Percentiles rank a stretch among this genome's conserved stretches.
phyloP scores from a whole-genome alignment of 2,329 filamentous ascomycete species.

The Eutypella sp. region DNA sequence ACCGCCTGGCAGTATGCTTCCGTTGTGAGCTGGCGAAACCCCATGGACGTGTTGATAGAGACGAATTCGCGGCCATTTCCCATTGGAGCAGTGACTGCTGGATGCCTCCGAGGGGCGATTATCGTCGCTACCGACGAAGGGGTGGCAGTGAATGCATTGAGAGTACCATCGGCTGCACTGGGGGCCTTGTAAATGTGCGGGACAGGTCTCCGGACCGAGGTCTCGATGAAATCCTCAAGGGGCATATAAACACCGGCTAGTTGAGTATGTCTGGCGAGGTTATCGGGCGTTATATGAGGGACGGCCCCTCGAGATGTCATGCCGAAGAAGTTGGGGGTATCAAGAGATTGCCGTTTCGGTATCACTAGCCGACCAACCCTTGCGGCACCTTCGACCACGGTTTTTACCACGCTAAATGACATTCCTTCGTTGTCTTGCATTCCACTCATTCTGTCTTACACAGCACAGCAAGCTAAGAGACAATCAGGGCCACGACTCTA shows the following conservation, averaged over 20 bases:
- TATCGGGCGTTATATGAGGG: conserved; percentile 87
- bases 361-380: conserved; percentile 65
- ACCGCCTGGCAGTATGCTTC: conserved; percentile 65
- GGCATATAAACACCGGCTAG: conserved; percentile 72
- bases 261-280: conserved; percentile 58
- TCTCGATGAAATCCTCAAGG: conserved; percentile 76
- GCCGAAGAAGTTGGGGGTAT: conserved; percentile 79
- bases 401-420: conserved; percentile 44
- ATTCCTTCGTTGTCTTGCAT: conserved; percentile 19
- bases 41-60: conserved; percentile 79
- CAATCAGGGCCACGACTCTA: background rate
- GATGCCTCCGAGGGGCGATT: conserved; percentile 71
- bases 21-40: conserved; percentile 67
- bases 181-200: conserved; percentile 45
- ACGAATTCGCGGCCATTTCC: conserved; percentile 68
- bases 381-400: conserved; percentile 32
- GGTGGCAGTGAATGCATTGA: conserved; percentile 74
- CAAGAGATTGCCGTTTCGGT: conserved; percentile 56
- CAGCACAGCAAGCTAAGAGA: background rate
- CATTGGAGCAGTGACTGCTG: conserved; percentile 66
- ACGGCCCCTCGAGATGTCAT: conserved; percentile 78
- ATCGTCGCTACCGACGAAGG: conserved; percentile 62
- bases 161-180: conserved; percentile 39
- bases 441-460: conserved; percentile 8
- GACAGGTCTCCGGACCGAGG: conserved; percentile 31